These are phyloP conservation scores for Pezicula neosporulosa DNA, from an alignment of 2,329 filamentous ascomycete genomes.

Conservation along the genomic window DNA sequence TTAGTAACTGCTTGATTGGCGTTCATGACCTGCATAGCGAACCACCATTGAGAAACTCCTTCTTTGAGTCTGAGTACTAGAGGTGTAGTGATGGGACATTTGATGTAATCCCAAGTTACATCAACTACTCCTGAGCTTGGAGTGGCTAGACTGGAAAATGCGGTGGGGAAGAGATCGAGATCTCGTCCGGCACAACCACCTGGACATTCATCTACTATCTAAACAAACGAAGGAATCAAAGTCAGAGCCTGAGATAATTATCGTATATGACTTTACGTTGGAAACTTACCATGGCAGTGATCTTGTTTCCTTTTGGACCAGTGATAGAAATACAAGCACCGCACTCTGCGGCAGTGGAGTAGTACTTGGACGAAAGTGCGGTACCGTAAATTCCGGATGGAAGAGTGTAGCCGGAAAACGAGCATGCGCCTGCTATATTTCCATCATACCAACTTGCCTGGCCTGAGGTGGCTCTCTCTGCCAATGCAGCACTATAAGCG, in stretches of 20 bases:
- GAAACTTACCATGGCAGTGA: conserved; percentile 1
- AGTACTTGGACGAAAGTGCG: background rate
- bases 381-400: background rate
- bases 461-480: background rate
- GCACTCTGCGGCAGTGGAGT: background rate
- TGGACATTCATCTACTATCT: conserved; percentile 1
- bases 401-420: background rate
- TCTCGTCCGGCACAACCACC: background rate
- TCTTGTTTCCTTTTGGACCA: background rate
- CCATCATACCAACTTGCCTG: background rate
- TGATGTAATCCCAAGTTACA: background rate
- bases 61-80: background rate
- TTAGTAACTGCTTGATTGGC: background rate
- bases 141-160: background rate
- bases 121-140: background rate
- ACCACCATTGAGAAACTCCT: background rate
- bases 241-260: background rate
- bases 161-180: background rate
- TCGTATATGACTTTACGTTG: too few species aligned
- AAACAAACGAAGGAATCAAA: background rate
- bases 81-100: background rate
- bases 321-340: background rate
- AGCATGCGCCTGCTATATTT: background rate
- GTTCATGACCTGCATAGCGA: background rate
- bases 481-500: background rate